These are phyloP conservation scores for Taphrina confusa DNA, from an alignment of 1,139 yeast species.

Conservation along the genomic window DNA sequence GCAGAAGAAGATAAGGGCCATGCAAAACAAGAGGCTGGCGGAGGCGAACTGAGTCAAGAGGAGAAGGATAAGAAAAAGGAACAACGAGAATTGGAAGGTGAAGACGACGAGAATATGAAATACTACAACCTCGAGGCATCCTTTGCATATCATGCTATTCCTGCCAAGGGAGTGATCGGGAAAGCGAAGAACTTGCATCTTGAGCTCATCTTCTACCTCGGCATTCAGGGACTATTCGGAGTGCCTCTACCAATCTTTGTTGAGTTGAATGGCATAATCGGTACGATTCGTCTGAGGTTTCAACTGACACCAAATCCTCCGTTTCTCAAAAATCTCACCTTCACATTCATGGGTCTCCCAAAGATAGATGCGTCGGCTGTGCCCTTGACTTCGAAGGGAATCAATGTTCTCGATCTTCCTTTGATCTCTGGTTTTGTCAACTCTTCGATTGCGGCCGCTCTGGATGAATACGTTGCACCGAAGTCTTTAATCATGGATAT, in stretches of 20 bases:
- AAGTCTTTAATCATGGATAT: constrained; percentile 34
- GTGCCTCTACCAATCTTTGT: constrained; percentile 35
- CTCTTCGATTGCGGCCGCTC: constrained; percentile 36
- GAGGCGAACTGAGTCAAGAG: constrained; percentile 7
- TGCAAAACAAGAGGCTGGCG: constrained; percentile 14
- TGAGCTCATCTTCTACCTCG: constrained; percentile 34
- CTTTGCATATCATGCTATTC: constrained; percentile 34
- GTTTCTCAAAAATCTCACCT: constrained; percentile 33
- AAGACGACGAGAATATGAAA: constrained; percentile 23
- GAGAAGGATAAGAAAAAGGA: constrained; percentile 29
- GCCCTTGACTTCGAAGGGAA: constrained; percentile 35
- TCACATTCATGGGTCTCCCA: constrained; percentile 36
- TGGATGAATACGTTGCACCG: constrained; percentile 36
- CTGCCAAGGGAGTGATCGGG: constrained; percentile 30
- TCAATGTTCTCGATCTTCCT: constrained; percentile 36
- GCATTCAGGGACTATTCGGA: constrained; percentile 34
- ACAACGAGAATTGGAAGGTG: constrained; percentile 29
- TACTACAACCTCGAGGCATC: constrained; percentile 36
- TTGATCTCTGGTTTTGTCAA: constrained; percentile 35
- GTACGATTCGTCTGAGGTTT: constrained; percentile 33
- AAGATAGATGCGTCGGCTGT: constrained; percentile 36
- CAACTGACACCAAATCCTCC: constrained; percentile 35
- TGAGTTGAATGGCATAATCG: constrained; percentile 36
- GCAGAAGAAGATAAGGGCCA: constrained; percentile 31
- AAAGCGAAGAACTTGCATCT: constrained; percentile 35